Evolutionary conservation across 768 basidiomycete genomes (phyloP).

Genomic region (Boletus rex-veris): DNA sequence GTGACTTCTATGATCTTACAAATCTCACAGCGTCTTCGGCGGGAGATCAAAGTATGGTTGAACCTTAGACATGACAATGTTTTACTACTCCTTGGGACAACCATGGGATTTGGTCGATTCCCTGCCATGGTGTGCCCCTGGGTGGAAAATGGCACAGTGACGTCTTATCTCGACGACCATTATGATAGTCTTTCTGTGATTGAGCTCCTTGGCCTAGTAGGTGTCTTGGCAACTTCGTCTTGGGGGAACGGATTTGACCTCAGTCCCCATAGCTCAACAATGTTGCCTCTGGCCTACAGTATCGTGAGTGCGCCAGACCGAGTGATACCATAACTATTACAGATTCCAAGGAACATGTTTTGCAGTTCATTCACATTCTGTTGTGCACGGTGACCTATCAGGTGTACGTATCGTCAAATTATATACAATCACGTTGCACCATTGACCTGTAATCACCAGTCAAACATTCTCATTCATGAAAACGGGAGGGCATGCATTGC

Average conservation of each 20-base stretch:
- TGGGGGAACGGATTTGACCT: neutral
- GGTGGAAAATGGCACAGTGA: neutral
- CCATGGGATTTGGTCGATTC: too few relatives aligned
- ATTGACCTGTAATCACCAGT: neutral
- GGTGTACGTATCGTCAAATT: constrained; percentile 5
- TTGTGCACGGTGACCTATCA: constrained; percentile 20
- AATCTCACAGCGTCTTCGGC: constrained; percentile 24
- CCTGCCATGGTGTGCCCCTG: too few relatives aligned
- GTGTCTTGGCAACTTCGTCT: neutral
- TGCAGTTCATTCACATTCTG: constrained; percentile 15
- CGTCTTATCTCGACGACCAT: constrained; percentile 15
- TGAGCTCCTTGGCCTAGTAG: neutral
- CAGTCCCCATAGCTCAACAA: constrained; percentile 4
- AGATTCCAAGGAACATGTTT: neutral
- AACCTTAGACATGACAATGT: too few relatives aligned
- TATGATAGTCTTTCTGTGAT: neutral
- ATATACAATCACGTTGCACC: neutral
- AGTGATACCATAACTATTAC: rapidly evolving
- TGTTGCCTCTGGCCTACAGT: neutral
- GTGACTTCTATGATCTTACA: neutral
- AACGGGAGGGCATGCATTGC: too few relatives aligned
- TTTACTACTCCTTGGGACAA: too few relatives aligned
- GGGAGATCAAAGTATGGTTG: too few relatives aligned
- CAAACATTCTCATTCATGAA: too few relatives aligned
- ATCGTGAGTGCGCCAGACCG: too few relatives aligned